Evolutionary conservation across 768 basidiomycete species (phyloP).

Genomic region (Suillus discolor): DNA sequence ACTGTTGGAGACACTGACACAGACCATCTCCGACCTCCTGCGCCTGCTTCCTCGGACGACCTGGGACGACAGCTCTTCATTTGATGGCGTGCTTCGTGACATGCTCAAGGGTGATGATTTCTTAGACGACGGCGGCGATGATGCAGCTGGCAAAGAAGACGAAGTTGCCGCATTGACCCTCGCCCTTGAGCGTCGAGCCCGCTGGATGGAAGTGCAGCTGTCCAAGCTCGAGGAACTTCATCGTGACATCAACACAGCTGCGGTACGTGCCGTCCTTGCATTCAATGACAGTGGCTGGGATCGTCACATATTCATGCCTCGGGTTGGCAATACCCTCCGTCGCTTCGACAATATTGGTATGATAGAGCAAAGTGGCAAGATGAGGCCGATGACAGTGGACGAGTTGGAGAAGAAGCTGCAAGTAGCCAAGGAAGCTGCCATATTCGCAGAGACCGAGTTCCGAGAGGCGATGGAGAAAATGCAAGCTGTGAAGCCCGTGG

Average conservation of each 20-base stretch:
- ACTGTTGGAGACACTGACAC: conserved; percentile 83
- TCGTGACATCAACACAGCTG: conserved; percentile 87
- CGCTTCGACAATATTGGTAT: conserved; percentile 70
- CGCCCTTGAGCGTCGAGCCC: conserved; percentile 84
- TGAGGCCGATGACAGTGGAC: conserved; percentile 59
- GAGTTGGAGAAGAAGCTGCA: conserved; percentile 76
- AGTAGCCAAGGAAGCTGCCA: conserved; percentile 70
- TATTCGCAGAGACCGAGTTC: conserved; percentile 74
- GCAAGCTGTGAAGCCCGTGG: conserved; percentile 54
- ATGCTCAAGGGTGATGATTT: conserved; percentile 91
- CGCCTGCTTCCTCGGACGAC: conserved; percentile 85
- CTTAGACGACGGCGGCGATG: conserved; percentile 73
- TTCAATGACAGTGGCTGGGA: conserved; percentile 91
- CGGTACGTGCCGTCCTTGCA: conserved; percentile 77
- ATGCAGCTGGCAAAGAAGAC: conserved; percentile 68
- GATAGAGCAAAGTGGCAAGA: conserved; percentile 44
- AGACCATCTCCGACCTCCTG: conserved; percentile 85
- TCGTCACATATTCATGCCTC: conserved; percentile 64
- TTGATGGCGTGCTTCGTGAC: conserved; percentile 82
- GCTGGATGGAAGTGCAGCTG: conserved; percentile 92
- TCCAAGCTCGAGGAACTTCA: conserved; percentile 89
- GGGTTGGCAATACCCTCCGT: conserved; percentile 64
- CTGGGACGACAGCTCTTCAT: conserved; percentile 90
- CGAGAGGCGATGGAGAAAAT: conserved; percentile 74
- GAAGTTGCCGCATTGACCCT: conserved; percentile 84